phyloP scores from a whole-genome alignment of 78 protist genomes.

The Cavenderia fasciculata region DNA sequence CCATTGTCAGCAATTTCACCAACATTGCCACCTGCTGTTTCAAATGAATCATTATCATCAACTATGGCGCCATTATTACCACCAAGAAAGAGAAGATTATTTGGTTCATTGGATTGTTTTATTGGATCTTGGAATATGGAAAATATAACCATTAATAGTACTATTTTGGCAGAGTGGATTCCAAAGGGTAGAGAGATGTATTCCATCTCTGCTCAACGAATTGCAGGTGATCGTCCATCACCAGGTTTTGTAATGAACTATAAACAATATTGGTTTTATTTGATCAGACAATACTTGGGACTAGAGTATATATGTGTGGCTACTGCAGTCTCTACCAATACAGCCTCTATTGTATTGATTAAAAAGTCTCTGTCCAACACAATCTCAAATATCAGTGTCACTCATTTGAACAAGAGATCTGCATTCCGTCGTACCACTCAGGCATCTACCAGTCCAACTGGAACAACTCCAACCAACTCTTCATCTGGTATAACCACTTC shows the following conservation, averaged over 20 bases:
- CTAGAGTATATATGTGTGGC: constrained; percentile 19
- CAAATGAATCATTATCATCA: too few relatives aligned
- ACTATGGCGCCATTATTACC: constrained; percentile 39
- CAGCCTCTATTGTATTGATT: constrained; percentile 54
- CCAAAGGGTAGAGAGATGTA: constrained; percentile 45
- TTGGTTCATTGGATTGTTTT: constrained; percentile 40
- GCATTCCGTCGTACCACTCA: too few relatives aligned
- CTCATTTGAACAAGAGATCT: constrained; percentile 14
- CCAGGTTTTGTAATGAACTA: constrained; percentile 71
- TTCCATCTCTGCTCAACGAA: constrained; percentile 58
- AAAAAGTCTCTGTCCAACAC: constrained; percentile 11
- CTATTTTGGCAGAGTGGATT: constrained; percentile 36
- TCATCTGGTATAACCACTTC: constrained; percentile 32
- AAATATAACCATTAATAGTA: constrained; percentile 38
- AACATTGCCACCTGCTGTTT: neutral
- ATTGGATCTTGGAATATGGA: constrained; percentile 81
- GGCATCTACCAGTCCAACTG: neutral
- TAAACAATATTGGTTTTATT: constrained; percentile 66
- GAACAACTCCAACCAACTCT: constrained; percentile 22
- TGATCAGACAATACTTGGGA: constrained; percentile 51
- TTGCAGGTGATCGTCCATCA: constrained; percentile 50
- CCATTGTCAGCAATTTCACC: neutral
- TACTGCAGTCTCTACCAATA: constrained; percentile 11
- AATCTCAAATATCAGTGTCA: constrained; percentile 38
- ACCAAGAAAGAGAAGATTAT: constrained; percentile 26